A percentile compares a stretch with the other conserved stretches of the same genome.
Evolutionary conservation across 169 alveolate genomes (phyloP).

Genomic region (Plasmodium cynomolgi): DNA sequence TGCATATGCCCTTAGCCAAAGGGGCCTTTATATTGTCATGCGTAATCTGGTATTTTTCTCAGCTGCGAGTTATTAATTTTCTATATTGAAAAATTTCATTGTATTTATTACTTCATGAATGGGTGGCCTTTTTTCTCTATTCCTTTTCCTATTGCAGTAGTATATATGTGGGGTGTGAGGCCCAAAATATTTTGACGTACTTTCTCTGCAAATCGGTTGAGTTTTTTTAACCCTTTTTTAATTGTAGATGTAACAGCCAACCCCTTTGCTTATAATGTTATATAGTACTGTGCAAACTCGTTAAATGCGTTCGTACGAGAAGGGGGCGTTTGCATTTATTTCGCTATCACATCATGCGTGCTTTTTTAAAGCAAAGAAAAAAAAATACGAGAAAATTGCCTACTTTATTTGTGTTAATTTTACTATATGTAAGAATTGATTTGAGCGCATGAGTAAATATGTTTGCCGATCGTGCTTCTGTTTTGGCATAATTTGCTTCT

Average conservation of each 20-base stretch:
- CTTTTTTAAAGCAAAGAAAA: neutral
- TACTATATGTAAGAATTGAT: neutral
- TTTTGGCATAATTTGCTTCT: slow-evolving; percentile 2
- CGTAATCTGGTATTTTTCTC: neutral
- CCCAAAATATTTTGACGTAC: neutral
- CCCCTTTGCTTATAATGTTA: neutral
- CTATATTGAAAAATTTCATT: neutral
- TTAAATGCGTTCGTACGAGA: slow-evolving; percentile 10
- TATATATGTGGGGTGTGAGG: neutral
- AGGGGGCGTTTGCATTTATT: neutral
- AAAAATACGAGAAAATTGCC: neutral
- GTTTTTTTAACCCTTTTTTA: neutral
- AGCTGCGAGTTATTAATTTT: neutral
- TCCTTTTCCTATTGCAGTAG: neutral
- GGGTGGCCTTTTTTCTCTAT: neutral
- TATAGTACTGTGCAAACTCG: neutral
- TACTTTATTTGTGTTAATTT: slow-evolving; percentile 4
- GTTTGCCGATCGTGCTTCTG: neutral
- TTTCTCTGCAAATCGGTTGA: neutral
- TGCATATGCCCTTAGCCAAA: neutral
- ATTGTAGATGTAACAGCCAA: slow-evolving; percentile 6
- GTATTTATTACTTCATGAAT: neutral
- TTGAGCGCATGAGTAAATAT: neutral
- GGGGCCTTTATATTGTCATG: neutral
- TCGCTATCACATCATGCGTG: neutral